Conservation (phyloP, 306 rosid genomes). For the Psophocarpus tetragonolobus region DNA sequence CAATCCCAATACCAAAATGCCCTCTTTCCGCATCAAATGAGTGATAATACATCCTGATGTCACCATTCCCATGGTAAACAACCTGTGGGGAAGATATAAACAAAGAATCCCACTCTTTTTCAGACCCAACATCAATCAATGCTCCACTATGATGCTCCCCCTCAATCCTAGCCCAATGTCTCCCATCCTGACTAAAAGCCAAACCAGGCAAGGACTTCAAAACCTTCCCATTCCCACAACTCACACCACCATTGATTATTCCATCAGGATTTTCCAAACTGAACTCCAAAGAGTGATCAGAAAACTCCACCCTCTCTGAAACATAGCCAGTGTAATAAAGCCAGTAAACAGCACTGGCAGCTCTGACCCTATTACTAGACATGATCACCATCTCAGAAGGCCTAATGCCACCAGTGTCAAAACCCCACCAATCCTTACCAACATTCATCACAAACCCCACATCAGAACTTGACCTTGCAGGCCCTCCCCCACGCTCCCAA, state of each 20-base stretch:
- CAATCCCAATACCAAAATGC: slow-evolving; percentile 62
- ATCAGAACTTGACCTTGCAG: slow-evolving; percentile 54
- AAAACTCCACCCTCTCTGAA: slow-evolving; percentile 47
- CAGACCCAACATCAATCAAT: slow-evolving; percentile 67
- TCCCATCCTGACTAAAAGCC: slow-evolving; percentile 84
- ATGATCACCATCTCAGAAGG: slow-evolving; percentile 74
- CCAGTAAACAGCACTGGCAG: slow-evolving; percentile 73
- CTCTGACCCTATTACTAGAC: slow-evolving; percentile 70
- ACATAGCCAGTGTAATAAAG: slow-evolving; percentile 65
- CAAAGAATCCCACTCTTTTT: slow-evolving; percentile 69
- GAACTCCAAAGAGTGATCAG: slow-evolving; percentile 31
- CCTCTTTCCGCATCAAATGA: slow-evolving; percentile 61
- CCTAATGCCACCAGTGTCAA: slow-evolving; percentile 66
- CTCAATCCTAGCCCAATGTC: slow-evolving; percentile 91
- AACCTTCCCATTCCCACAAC: slow-evolving; percentile 31
- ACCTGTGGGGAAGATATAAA: slow-evolving; percentile 68
- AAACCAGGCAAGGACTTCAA: slow-evolving; percentile 73
- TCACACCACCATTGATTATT: not conserved
- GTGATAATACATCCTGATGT: slow-evolving; percentile 82
- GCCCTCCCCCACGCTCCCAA: slow-evolving; percentile 76
- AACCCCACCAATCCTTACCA: slow-evolving; percentile 79
- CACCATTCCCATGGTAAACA: slow-evolving; percentile 68
- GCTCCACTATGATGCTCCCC: slow-evolving; percentile 89
- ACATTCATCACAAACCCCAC: slow-evolving; percentile 61
- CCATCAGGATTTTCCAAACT: slow-evolving; percentile 52